Base-by-base conservation (phyloP, 2,329 filamentous ascomycete species). In the Trichoderma sp. region DNA sequence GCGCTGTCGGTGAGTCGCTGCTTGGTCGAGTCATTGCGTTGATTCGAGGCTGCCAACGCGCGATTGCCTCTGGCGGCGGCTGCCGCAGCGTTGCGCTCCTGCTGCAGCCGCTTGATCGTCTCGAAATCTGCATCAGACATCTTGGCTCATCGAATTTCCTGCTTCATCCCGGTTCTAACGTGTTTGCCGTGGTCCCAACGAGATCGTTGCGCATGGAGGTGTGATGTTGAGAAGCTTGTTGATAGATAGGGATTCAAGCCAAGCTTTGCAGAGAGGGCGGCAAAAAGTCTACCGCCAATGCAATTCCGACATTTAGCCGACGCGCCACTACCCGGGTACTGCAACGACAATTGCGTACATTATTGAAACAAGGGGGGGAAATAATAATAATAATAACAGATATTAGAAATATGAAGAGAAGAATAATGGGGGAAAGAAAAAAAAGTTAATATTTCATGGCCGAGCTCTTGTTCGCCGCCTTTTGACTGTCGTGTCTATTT, bases 21-120 rank as follows among this genome's bases (percentile, higher is more conserved):
- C 87, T 97, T 97, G 79, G 90, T 94, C 74, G 91, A 92, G 84
- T 95, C 91, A 84, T 87, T 88, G 81, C 92, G 92, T 84, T 97
- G 93, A 83, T 83, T 90, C 76, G 89, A 87, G 72, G 87, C 84
- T 82, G 95, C 92, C 80, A 92, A 91, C 80, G 89, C 87, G 84
- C 88, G 91, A 79, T 90, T 91, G 82, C 91, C 90, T 84, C 94
- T 94, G 84, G 92, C 95, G 71, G 84, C 86, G 75, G 90, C 88
- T 74, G 91, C 87, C 75, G 87, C 85, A 79, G 91, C 90, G 81
- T 97, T 97, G 79, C 94, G 92, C 90, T 97, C 93, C 80, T 91
- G 90, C 85, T 97, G 93, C 78, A 94, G 90, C 84, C 90, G 91
- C 82, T 90, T 90, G 80, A 97, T 91, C 76, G 90, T 87, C 78